These are phyloP conservation scores for Curvularia eragrostidis DNA, from an alignment of 2,329 filamentous ascomycete species.

Conservation along the genomic window DNA sequence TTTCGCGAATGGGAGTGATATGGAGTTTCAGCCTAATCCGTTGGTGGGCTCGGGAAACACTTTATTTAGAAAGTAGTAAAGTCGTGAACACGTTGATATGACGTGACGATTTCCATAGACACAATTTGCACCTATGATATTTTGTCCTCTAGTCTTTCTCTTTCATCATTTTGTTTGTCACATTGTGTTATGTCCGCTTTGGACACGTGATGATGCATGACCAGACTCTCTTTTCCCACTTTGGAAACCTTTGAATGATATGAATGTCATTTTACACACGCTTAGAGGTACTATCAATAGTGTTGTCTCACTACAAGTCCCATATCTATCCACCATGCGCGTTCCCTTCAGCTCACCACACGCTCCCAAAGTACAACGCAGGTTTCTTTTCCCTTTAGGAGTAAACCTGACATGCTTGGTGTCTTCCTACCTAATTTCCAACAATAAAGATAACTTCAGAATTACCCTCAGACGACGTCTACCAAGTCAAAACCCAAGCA, in stretches of 20 bases:
- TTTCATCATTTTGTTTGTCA: not conserved
- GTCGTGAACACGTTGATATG: not conserved
- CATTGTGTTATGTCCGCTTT: too few species aligned
- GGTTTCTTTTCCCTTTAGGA: not conserved
- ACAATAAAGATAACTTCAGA: not conserved
- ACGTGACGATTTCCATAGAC: not conserved
- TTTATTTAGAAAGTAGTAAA: conserved; percentile 28
- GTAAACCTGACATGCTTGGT: not conserved
- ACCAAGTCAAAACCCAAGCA: not conserved
- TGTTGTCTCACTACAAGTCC: not conserved
- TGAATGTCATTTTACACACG: not conserved
- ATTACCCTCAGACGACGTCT: not conserved
- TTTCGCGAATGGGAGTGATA: conserved; percentile 42
- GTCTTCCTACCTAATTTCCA: not conserved
- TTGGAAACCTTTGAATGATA: not conserved
- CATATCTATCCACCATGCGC: not conserved
- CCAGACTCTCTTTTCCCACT: not conserved
- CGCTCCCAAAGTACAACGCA: not conserved
- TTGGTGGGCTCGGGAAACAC: conserved; percentile 45
- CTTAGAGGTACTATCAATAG: not conserved
- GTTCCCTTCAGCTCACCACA: not conserved
- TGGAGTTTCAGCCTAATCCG: conserved; percentile 58
- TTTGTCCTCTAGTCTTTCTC: too few species aligned
- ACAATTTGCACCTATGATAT: too few species aligned
- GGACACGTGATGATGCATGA: not conserved